These are phyloP conservation scores for Gomphus bonarii DNA, from an alignment of 1,284 basidiomycete species.

Conservation along the genomic window DNA sequence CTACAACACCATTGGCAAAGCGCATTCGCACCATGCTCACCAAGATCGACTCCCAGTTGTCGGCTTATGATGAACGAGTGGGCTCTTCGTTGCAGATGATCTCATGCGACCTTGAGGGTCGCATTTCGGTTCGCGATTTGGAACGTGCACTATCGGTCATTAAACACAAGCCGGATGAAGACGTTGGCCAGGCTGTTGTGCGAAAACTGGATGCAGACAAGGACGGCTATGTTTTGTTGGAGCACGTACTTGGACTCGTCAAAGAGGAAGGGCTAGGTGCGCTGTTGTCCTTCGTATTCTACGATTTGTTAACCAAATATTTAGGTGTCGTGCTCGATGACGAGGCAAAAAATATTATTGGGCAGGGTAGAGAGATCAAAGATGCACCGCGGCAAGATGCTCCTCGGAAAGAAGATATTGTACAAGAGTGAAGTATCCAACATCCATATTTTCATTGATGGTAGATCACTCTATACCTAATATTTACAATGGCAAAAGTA, in stretches of 20 bases:
- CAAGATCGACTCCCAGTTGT: conserved; percentile 89
- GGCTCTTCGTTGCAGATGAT: conserved; percentile 93
- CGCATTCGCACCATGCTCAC: conserved; percentile 92
- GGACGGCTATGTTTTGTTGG: conserved; percentile 88
- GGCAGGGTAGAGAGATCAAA: conserved; percentile 58
- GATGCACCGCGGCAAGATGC: conserved; percentile 42
- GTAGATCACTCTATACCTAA: background rate
- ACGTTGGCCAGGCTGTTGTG: conserved; percentile 81
- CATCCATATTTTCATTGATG: conserved; percentile 1
- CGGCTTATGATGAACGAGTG: conserved; percentile 87
- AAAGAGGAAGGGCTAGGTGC: conserved; percentile 67
- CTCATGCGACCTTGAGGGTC: conserved; percentile 83
- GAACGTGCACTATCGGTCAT: conserved; percentile 88
- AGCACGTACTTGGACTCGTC: conserved; percentile 74
- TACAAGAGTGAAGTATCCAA: conserved; percentile 47
- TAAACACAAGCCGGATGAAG: conserved; percentile 88
- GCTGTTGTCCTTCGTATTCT: conserved; percentile 17
- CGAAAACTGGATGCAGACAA: conserved; percentile 94
- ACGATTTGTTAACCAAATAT: conserved; percentile 11
- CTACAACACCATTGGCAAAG: conserved; percentile 80
- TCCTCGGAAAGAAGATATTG: conserved; percentile 81
- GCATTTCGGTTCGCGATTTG: conserved; percentile 85
- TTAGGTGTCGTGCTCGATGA: conserved; percentile 64
- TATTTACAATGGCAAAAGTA: background rate
- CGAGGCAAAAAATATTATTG: conserved; percentile 62